phyloP scores from a whole-genome alignment of 768 basidiomycete species.

The Psilocybe cyanescens region DNA sequence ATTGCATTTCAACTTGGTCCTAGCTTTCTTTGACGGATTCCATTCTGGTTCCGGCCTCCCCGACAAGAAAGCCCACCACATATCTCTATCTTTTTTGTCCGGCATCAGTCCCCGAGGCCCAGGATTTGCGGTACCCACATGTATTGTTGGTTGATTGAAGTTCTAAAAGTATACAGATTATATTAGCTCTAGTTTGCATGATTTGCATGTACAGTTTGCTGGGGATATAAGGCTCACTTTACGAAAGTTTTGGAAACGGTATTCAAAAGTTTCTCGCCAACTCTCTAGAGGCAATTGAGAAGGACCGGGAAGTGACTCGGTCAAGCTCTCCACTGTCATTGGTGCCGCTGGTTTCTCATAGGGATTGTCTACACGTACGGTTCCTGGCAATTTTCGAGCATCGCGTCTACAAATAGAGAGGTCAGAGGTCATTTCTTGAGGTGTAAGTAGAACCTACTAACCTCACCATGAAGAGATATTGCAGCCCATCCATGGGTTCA shows the following conservation, averaged over 20 bases:
- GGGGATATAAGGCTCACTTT: conserved; percentile 43
- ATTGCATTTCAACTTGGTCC: conserved; percentile 27
- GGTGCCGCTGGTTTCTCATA: conserved; percentile 49
- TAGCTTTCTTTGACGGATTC: conserved; percentile 55
- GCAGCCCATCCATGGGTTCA: conserved; percentile 70
- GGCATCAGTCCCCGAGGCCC: conserved; percentile 51
- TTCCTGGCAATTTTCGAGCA: conserved; percentile 63
- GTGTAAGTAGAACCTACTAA: conserved; percentile 30
- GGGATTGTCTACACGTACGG: conserved; percentile 71
- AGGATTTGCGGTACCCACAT: conserved; percentile 39
- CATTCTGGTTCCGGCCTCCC: conserved; percentile 73
- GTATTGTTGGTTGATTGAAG: conserved; percentile 61
- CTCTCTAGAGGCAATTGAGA: conserved; percentile 61
- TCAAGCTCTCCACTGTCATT: conserved; percentile 3
- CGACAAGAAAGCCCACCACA: conserved; percentile 80
- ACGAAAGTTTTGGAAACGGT: conserved; percentile 67
- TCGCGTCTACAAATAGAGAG: conserved; percentile 57
- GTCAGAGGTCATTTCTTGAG: not conserved
- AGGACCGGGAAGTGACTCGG: conserved; percentile 19
- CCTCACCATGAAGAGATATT: conserved; percentile 86
- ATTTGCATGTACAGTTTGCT: conserved; percentile 2
- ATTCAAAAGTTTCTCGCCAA: conserved; percentile 65
- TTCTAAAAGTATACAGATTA: conserved; percentile 49
- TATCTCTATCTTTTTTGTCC: conserved; percentile 71
- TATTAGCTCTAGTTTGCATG: conserved; percentile 1